Conservation (phyloP, 257 asterid species). For the Scutellaria galericulata region DNA sequence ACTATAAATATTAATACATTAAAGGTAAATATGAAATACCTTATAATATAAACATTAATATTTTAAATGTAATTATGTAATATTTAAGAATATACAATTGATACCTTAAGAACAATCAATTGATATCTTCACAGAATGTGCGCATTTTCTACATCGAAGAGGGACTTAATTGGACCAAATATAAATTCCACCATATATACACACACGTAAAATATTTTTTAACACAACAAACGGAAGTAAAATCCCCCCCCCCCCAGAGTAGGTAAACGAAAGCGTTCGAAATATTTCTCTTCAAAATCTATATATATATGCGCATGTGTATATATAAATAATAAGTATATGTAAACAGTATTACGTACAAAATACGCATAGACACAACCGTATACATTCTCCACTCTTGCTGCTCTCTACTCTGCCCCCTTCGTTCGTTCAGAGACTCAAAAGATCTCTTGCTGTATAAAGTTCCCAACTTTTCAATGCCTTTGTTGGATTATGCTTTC, state of each 20-base stretch:
- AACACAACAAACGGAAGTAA: too few species aligned
- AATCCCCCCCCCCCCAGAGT: background rate
- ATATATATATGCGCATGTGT: background rate
- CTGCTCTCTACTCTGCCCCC: constrained; percentile 30
- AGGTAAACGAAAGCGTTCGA: constrained; percentile 16
- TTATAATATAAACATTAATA: too few species aligned
- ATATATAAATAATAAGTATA: background rate
- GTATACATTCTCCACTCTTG: constrained; percentile 29
- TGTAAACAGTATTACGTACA: constrained; percentile 13
- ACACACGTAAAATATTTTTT: too few species aligned
- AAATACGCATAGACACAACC: background rate
- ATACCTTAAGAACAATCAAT: too few species aligned
- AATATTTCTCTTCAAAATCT: background rate
- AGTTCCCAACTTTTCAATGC: constrained; percentile 19
- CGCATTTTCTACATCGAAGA: too few species aligned
- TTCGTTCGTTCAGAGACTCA: constrained; percentile 28
- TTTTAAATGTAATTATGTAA: too few species aligned
- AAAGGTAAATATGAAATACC: too few species aligned
- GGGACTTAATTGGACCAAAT: too few species aligned
- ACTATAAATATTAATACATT: too few species aligned
- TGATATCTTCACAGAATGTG: too few species aligned
- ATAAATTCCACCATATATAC: too few species aligned
- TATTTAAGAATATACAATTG: too few species aligned
- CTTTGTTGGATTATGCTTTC: constrained; percentile 36
- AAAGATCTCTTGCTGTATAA: constrained; percentile 38